phyloP scores from a whole-genome alignment of 768 basidiomycete species.

The Coprinopsis cinerea region DNA sequence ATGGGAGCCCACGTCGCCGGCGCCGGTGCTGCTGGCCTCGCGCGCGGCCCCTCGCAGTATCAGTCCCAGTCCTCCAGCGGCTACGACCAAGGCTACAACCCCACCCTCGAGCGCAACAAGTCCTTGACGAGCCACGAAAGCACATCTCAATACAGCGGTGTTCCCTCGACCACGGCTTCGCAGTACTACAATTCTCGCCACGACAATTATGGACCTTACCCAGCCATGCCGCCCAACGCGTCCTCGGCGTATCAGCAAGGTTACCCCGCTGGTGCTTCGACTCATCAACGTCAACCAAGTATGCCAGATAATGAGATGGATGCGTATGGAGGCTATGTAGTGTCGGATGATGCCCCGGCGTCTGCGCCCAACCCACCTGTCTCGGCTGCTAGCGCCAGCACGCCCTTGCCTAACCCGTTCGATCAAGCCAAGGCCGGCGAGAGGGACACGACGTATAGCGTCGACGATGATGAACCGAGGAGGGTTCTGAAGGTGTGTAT shows the following conservation, averaged over 20 bases:
- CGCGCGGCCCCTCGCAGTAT: slow-evolving; percentile 13
- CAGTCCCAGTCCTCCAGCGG: slow-evolving; percentile 7
- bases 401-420: slow-evolving; percentile 19
- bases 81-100: slow-evolving; percentile 10
- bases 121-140: slow-evolving; percentile 8
- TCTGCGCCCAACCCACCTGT: neutral
- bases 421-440: slow-evolving; percentile 10
- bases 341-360: slow-evolving; percentile 9
- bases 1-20: slow-evolving; percentile 21
- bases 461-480: slow-evolving; percentile 21
- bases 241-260: neutral
- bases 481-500: slow-evolving; percentile 29
- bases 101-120: slow-evolving; percentile 6
- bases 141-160: neutral
- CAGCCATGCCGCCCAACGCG: neutral
- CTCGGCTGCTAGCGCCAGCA: too few species aligned
- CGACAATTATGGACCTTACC: neutral
- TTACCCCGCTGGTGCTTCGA: neutral
- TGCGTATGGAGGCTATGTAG: slow-evolving; percentile 32
- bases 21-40: slow-evolving; percentile 12
- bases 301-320: slow-evolving; percentile 6
- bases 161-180: neutral
- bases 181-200: slow-evolving; percentile 1
- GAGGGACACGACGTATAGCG: slow-evolving; percentile 16
- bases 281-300: slow-evolving; percentile 6